Evolutionary conservation across 176 grass and related monocot species (phyloP).

Genomic region (Eleusine coracana): DNA sequence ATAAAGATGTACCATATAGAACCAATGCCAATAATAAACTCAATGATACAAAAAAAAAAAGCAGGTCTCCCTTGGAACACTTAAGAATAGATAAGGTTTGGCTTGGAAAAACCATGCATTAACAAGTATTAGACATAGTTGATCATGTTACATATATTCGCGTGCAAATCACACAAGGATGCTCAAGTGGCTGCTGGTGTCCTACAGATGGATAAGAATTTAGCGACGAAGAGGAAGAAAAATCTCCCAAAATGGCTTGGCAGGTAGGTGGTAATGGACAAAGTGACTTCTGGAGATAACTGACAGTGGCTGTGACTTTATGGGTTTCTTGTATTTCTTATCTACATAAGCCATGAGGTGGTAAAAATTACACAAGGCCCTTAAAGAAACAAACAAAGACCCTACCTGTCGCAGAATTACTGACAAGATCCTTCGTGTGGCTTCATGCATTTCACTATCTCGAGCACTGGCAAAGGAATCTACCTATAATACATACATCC

Average conservation of each 20-base stretch:
- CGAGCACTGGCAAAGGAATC: slow-evolving; percentile 91
- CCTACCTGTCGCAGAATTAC: slow-evolving; percentile 92
- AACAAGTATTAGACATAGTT: not conserved
- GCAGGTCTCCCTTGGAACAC: slow-evolving; percentile 1
- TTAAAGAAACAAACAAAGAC: slow-evolving; percentile 1
- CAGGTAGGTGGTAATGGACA: not conserved
- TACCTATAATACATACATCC: slow-evolving; percentile 53
- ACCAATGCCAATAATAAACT: slow-evolving; percentile 27
- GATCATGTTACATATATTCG: not conserved
- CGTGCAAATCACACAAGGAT: not conserved
- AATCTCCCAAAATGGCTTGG: not conserved
- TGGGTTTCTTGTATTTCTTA: not conserved
- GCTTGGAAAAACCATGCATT: not conserved
- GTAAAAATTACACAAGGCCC: not conserved
- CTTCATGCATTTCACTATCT: slow-evolving; percentile 97
- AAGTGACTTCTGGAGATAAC: not conserved
- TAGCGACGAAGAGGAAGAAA: not conserved
- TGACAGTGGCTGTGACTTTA: not conserved
- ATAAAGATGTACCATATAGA: not conserved
- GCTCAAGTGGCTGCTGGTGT: not conserved
- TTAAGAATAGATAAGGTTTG: slow-evolving; percentile 22
- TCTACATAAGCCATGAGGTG: not conserved
- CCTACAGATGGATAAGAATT: not conserved
- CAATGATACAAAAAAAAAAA: not conserved
- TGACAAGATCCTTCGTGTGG: slow-evolving; percentile 92